Evolutionary conservation across 352 stramenopile species (phyloP), one percentile per base, ranked within the genome.

Genomic region (Nothophytophthora sp.): DNA sequence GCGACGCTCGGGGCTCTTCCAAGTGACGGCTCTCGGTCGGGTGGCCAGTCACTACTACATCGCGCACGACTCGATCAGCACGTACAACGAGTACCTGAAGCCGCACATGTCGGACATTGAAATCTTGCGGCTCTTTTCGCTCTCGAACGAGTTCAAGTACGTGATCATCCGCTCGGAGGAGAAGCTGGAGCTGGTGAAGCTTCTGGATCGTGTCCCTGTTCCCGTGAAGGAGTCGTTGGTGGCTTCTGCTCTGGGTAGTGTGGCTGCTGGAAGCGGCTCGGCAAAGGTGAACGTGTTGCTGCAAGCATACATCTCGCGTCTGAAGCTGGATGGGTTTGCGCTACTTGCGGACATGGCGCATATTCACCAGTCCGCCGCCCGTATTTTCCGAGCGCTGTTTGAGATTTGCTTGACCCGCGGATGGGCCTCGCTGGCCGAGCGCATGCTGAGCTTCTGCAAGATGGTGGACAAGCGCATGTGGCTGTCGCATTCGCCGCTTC

Each of bases 71-170:
- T 99, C 95, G 16, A 99, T 99, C 85, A 90, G 95, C 36, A 95
- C 96, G 22, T 99, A 99, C 78, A 99, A 98, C 63, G 87, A 99
- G 57, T 97, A 99, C 55, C 70, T 99, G 53, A 98, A 98, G 64
- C 96, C 97, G 2, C 97, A 97, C 56, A 99, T 99, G 97, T 98
- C 94, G n/a, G 97, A 99, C 60, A 99, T 99, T 74, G 98, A 99
- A 59, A 88, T 99, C 22, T 85, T 99, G 45, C 84, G 97, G n/a
- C 64, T 99, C 8, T 99, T 99, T 58, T 98, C 94, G 28, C 86
- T 99, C 38, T 99, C 96, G 46, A 96, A 97, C 55, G 98, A 99
- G 75, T 99, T 99, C 75, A 92, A 95, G 55, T 97, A 99, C 63
- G 97, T 99, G 28, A 96, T 97, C 29, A 96, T 99, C 9, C 87